A percentile compares a stretch with the other conserved stretches of the same genome.
Conservation (phyloP, 1,139 yeast species). For the Arxiozyma slooffiae region DNA sequence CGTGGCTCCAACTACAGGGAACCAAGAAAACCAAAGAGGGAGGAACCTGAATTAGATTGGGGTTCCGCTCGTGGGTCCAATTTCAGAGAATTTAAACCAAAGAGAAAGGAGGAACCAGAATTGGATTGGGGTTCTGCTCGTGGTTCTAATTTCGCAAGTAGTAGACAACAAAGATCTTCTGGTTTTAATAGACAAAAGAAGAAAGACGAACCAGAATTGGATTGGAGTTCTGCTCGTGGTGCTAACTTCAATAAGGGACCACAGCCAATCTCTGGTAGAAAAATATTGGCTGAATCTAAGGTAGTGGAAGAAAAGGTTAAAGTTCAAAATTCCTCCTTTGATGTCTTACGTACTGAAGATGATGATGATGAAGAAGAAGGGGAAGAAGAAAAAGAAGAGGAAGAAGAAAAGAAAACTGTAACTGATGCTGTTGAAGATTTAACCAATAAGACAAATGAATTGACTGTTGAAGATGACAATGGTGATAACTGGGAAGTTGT, state of each 20-base stretch:
- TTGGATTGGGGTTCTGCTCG: conserved; percentile 57
- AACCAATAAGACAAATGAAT: conserved; percentile 38
- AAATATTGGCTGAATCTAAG: conserved; percentile 23
- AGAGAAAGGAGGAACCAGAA: conserved; percentile 34
- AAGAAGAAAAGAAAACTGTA: conserved; percentile 8
- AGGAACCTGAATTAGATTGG: conserved; percentile 33
- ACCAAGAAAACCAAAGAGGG: conserved; percentile 20
- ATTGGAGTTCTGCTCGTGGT: conserved; percentile 46
- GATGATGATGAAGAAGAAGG: conserved; percentile 46
- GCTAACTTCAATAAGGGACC: conserved; percentile 34
- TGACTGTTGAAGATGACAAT: conserved; percentile 23
- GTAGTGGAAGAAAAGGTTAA: conserved; percentile 34
- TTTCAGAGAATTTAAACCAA: conserved; percentile 19
- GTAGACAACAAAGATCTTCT: conserved; percentile 23
- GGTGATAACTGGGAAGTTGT: conserved; percentile 60
- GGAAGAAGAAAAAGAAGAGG: conserved; percentile 21
- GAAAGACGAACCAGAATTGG: conserved; percentile 42
- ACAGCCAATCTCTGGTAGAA: conserved; percentile 33
- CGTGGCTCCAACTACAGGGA: conserved; percentile 39
- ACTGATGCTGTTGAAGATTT: conserved; percentile 29
- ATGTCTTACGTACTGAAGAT: conserved; percentile 58
- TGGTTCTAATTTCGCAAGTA: conserved; percentile 25
- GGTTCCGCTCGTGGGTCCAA: conserved; percentile 34
- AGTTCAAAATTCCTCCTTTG: conserved; percentile 50
- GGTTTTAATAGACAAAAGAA: conserved; percentile 18